Conservation (phyloP, 2,329 filamentous ascomycete species). For the Sclerotinia minor region DNA sequence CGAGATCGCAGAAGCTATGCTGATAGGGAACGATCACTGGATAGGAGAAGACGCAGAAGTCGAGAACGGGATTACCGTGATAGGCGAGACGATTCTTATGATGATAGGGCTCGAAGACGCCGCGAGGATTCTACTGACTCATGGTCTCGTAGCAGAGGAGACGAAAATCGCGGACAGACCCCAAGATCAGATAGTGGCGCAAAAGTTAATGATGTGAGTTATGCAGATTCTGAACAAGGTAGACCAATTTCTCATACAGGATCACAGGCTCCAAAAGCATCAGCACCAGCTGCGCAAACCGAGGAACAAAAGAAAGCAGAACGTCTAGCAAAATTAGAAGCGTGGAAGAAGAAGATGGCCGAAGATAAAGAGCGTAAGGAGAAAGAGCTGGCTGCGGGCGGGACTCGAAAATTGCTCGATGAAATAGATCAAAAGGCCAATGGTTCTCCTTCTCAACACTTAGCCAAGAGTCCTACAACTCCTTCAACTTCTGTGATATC, state of each 20-base stretch:
- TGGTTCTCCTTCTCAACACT: slow-evolving; percentile 44
- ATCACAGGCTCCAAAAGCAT: slow-evolving; percentile 54
- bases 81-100: slow-evolving; percentile 73
- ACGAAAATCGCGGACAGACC: slow-evolving; percentile 60
- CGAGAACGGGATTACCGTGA: slow-evolving; percentile 68
- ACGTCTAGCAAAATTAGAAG: slow-evolving; percentile 76
- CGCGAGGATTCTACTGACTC: slow-evolving; percentile 73
- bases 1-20: slow-evolving; percentile 60
- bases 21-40: slow-evolving; percentile 59
- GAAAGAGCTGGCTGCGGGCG: slow-evolving; percentile 64
- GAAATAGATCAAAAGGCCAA: slow-evolving; percentile 72
- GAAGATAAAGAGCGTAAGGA: slow-evolving; percentile 73
- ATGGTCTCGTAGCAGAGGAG: slow-evolving; percentile 63
- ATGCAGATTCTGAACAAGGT: neutral
- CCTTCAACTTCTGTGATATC: slow-evolving; percentile 48
- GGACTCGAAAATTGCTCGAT: slow-evolving; percentile 66
- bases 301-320: slow-evolving; percentile 79
- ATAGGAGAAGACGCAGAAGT: slow-evolving; percentile 59
- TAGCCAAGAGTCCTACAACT: slow-evolving; percentile 55
- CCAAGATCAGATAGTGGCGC: slow-evolving; percentile 49
- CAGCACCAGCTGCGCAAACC: slow-evolving; percentile 53
- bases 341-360: slow-evolving; percentile 86
- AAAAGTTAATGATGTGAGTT: slow-evolving; percentile 59
- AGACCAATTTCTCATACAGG: slow-evolving; percentile 26
- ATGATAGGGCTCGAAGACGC: slow-evolving; percentile 58